Base-by-base conservation (phyloP, 73 alveolate species). In the Urostyla sp. region DNA sequence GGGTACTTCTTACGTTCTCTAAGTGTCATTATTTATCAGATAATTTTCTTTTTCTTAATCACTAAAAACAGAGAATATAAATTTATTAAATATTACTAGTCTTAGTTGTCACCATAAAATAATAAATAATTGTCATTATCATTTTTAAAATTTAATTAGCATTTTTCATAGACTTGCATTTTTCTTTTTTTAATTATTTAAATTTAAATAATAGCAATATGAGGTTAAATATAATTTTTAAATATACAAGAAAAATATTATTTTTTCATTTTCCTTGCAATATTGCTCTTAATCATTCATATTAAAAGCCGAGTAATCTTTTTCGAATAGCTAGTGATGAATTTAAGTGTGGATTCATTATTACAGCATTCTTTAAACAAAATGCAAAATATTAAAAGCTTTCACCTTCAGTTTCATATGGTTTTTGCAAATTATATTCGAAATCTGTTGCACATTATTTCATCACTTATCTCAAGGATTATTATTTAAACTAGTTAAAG, bases 121-220 rank as follows among this genome's bases (percentile, higher is more conserved):
- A 34, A 60, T 10, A 56, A 26, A 36, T 60, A 26, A 34, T 34
- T 59, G 4, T 11, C 16, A 11, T 36, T 32, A n/a, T 56, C 8
- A 16, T 43, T 27, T 3, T 66, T 37, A 46, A 66, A 66, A 26
- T 63, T 54, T 21, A 66, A 63, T 44, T 66, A 46, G 66, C 63
- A 37, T 15, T 40, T 43, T 20, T 66, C 59, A 24, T 66, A 59
- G 27, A 31, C 23, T 40, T 20, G 10, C 59, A 43, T 66, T 28
- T 21, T 11, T 11, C 15, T 20, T 4, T 16, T 18, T 66, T 16
- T 8, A 66, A 66, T 40, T 43, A 40, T 40, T 13, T 18, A 66
- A 66, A 20, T 15, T 60, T 15, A 60, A 4, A 30, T 20, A 18
- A 5, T 31, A 7, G 36, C 7, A 13, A 3, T 13, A 15, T 27